Conservation (phyloP, 2,329 filamentous ascomycete species). For the Waltergamsia citrina region DNA sequence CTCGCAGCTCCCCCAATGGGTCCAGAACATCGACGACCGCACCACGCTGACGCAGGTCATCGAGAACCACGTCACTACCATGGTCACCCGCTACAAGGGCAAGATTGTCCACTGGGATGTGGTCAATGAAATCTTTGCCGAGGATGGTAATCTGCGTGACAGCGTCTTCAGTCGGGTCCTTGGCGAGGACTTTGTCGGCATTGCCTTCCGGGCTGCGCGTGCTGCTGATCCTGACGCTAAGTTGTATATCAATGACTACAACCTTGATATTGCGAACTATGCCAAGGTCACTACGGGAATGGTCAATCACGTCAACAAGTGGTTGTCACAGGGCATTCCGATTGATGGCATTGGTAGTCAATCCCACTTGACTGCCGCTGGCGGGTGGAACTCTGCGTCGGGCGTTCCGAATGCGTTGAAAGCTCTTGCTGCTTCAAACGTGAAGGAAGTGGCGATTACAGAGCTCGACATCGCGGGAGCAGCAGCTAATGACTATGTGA, state of each 20-base stretch:
- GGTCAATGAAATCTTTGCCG: slow-evolving; percentile 54
- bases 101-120: slow-evolving; percentile 55
- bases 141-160: slow-evolving; percentile 48
- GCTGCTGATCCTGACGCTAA: slow-evolving; percentile 57
- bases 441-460: slow-evolving; percentile 52
- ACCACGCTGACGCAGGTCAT: slow-evolving; percentile 43
- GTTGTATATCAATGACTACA: slow-evolving; percentile 70
- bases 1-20: slow-evolving; percentile 48
- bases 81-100: slow-evolving; percentile 50
- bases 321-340: slow-evolving; percentile 50
- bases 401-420: slow-evolving; percentile 39
- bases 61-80: slow-evolving; percentile 46
- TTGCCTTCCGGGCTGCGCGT: slow-evolving; percentile 61
- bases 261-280: slow-evolving; percentile 50
- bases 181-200: slow-evolving; percentile 59
- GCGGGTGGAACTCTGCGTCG: slow-evolving; percentile 33
- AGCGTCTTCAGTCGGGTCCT: slow-evolving; percentile 59
- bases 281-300: slow-evolving; percentile 48
- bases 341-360: slow-evolving; percentile 56
- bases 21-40: slow-evolving; percentile 42
- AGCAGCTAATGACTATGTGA: slow-evolving; percentile 45
- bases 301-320: slow-evolving; percentile 51
- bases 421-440: slow-evolving; percentile 38
- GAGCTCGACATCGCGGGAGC: slow-evolving; percentile 59
- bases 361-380: slow-evolving; percentile 37